Evolutionary conservation across 2,329 filamentous ascomycete species (phyloP).

Genomic region (Colletotrichum kahawae): DNA sequence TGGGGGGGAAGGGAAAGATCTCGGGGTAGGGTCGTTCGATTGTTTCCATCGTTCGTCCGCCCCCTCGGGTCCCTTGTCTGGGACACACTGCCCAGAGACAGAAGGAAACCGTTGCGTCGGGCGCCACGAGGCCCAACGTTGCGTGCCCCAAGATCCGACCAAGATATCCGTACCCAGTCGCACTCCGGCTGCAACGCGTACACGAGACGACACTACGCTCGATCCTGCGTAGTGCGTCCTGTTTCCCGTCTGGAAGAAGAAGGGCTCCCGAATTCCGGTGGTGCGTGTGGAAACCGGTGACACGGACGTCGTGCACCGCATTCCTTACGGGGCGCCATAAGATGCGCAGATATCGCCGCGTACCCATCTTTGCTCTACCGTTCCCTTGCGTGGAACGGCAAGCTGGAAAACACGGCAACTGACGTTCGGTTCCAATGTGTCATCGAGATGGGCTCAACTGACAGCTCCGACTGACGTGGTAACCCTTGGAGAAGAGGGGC

Average conservation of each 20-base stretch:
- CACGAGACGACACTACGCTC: not conserved
- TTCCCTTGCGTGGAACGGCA: not conserved
- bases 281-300: not conserved
- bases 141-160: not conserved
- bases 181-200: not conserved
- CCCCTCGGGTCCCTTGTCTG: not conserved
- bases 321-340: not conserved
- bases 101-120: not conserved
- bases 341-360: slow-evolving; percentile 5
- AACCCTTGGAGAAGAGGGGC: not conserved
- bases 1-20: not conserved
- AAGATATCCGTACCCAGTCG: not conserved
- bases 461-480: not conserved
- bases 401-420: not conserved
- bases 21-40: not conserved
- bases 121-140: slow-evolving; percentile 5
- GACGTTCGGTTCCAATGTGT: not conserved
- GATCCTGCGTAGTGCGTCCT: not conserved
- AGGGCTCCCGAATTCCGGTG: slow-evolving; percentile 6
- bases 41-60: not conserved
- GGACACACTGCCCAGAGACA: not conserved
- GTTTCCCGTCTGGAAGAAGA: not conserved
- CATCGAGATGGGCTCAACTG: not conserved
- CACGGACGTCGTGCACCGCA: not conserved
- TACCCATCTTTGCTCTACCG: not conserved